Percentiles rank a stretch among this genome's conserved stretches.
These are phyloP conservation scores for Saccharomyces paradoxus DNA, from an alignment of 805 yeast genomes.

Conservation along the genomic window DNA sequence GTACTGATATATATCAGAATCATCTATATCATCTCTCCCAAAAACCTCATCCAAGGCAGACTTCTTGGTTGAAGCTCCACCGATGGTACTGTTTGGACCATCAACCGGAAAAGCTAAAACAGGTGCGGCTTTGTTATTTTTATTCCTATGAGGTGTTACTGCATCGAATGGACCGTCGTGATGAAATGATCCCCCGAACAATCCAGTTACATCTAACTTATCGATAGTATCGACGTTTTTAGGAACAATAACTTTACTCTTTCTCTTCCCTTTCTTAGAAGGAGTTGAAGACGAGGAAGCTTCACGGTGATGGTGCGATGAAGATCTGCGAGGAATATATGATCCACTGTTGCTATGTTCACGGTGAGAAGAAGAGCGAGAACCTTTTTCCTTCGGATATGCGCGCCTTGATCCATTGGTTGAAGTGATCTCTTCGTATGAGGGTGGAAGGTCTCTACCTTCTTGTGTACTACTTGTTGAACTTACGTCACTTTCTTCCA, in stretches of 20 bases:
- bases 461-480: slow-evolving; percentile 3
- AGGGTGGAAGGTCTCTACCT: slow-evolving; percentile 42
- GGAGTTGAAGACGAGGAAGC: slow-evolving; percentile 4
- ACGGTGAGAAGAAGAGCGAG: not conserved
- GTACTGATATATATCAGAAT: slow-evolving; percentile 34
- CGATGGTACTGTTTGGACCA: slow-evolving; percentile 58
- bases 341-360: slow-evolving; percentile 4
- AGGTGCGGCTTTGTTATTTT: slow-evolving; percentile 69
- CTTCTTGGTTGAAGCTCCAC: slow-evolving; percentile 55
- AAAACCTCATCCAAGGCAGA: slow-evolving; percentile 68
- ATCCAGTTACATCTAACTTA: slow-evolving; percentile 89
- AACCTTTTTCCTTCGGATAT: slow-evolving; percentile 47
- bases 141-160: slow-evolving; percentile 92
- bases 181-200: slow-evolving; percentile 91
- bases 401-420: slow-evolving; percentile 34
- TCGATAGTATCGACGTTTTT: slow-evolving; percentile 89
- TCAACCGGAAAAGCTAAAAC: slow-evolving; percentile 92
- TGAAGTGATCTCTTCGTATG: slow-evolving; percentile 66
- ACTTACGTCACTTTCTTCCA: slow-evolving; percentile 16
- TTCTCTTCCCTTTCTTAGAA: slow-evolving; percentile 31
- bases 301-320: slow-evolving; percentile 13
- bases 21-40: slow-evolving; percentile 50
- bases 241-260: slow-evolving; percentile 38
- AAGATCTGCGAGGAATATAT: slow-evolving; percentile 6
- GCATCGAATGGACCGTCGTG: slow-evolving; percentile 99